Percentiles rank a stretch among this genome's conserved stretches.
Evolutionary conservation across 352 stramenopile genomes (phyloP).

Genomic region (Aphanomyces cochlioides): DNA sequence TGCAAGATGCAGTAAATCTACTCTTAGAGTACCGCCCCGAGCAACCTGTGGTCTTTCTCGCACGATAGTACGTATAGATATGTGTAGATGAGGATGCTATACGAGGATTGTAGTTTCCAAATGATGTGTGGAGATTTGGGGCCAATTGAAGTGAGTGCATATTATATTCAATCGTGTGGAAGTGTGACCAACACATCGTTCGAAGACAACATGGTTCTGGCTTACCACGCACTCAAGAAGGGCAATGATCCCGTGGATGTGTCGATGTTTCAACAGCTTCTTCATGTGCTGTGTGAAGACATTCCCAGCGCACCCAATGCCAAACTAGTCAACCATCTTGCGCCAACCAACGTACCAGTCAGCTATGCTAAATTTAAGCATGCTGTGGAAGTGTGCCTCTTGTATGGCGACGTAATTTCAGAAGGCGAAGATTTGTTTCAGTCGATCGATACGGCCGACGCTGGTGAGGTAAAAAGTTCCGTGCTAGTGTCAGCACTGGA

Average conservation of each 20-base stretch:
- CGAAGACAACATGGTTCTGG: slow-evolving; percentile 22
- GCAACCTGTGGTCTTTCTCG: slow-evolving; percentile 14
- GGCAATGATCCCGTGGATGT: neutral
- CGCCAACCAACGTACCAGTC: neutral
- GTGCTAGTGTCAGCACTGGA: slow-evolving; percentile 13
- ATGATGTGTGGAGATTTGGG: slow-evolving; percentile 22
- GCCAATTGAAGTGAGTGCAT: slow-evolving; percentile 11
- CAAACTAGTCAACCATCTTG: neutral
- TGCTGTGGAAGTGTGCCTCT: slow-evolving; percentile 16
- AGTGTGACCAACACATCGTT: slow-evolving; percentile 12
- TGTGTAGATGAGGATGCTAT: neutral
- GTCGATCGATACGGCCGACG: slow-evolving; percentile 5
- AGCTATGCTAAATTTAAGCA: slow-evolving; percentile 17
- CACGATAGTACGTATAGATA: slow-evolving; percentile 15
- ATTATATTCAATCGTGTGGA: slow-evolving; percentile 12
- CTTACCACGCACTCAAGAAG: slow-evolving; percentile 24
- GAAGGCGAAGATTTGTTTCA: slow-evolving; percentile 26
- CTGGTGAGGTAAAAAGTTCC: slow-evolving; percentile 18
- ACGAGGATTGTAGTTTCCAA: slow-evolving; percentile 11
- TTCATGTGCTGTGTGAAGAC: slow-evolving; percentile 9
- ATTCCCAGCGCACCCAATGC: slow-evolving; percentile 4
- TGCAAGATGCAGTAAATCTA: slow-evolving; percentile 19
- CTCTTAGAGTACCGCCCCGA: slow-evolving; percentile 17
- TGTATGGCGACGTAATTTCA: slow-evolving; percentile 9
- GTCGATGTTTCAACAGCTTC: slow-evolving; percentile 2